Evolutionary conservation across 768 basidiomycete species (phyloP).

Genomic region (Heimioporus sp.): DNA sequence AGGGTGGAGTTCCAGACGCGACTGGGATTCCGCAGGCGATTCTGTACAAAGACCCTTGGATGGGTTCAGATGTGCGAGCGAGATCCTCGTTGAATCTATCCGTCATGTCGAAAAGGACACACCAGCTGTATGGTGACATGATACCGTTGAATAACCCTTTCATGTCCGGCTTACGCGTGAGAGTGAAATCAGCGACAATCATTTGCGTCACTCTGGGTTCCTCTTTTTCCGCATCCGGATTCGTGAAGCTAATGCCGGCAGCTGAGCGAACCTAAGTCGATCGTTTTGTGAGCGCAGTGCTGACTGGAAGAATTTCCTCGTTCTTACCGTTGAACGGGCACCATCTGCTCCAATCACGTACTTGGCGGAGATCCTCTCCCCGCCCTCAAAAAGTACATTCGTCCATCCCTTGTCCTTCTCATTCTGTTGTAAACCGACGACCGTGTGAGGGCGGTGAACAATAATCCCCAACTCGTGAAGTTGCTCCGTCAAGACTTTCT

Average conservation of each 20-base stretch:
- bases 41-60: conserved; percentile 29
- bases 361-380: conserved; percentile 35
- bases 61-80: conserved; percentile 5
- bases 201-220: conserved; percentile 21
- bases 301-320: background rate
- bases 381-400: conserved; percentile 44
- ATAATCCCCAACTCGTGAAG: conserved; percentile 29
- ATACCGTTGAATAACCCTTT: conserved; percentile 17
- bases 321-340: conserved; percentile 39
- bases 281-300: background rate
- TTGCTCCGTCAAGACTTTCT: conserved; percentile 36
- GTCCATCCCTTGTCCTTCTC: conserved; percentile 24
- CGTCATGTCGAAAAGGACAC: conserved; percentile 36
- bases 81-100: conserved; percentile 18
- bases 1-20: conserved; percentile 31
- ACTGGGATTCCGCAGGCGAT: conserved; percentile 38
- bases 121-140: conserved; percentile 29
- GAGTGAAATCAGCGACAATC: conserved; percentile 38
- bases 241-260: conserved; percentile 34
- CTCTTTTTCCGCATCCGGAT: conserved; percentile 34
- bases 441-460: conserved; percentile 38
- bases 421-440: conserved; percentile 33
- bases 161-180: conserved; percentile 15
- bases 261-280: conserved; percentile 35
- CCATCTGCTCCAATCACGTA: conserved; percentile 53